Percentiles rank a stretch among this genome's conserved stretches.
Conservation (phyloP, 1,139 yeast species). For the Suhomyces bolitotheri region DNA sequence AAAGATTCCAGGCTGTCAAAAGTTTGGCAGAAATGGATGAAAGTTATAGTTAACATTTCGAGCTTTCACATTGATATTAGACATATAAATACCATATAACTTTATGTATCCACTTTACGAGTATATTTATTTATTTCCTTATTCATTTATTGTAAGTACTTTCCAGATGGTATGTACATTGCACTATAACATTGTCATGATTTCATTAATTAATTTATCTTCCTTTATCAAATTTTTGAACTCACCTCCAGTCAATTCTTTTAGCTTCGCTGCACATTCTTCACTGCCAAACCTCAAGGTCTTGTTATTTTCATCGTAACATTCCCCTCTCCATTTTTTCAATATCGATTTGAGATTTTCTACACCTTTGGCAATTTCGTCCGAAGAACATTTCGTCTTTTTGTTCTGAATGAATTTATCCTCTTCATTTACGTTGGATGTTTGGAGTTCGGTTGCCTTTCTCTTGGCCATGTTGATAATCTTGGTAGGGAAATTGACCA, state of each 20-base stretch:
- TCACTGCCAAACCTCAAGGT: slow-evolving; percentile 29
- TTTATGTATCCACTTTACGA: too few relatives aligned
- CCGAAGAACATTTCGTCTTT: slow-evolving; percentile 52
- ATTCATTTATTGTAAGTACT: neutral
- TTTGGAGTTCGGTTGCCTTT: slow-evolving; percentile 85
- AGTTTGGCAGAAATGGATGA: slow-evolving; percentile 19
- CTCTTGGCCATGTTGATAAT: slow-evolving; percentile 94
- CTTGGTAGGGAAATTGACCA: slow-evolving; percentile 86
- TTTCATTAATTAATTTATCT: slow-evolving; percentile 46
- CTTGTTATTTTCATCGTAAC: slow-evolving; percentile 40
- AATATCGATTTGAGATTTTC: slow-evolving; percentile 55
- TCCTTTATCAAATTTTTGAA: slow-evolving; percentile 23
- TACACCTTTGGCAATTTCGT: slow-evolving; percentile 59
- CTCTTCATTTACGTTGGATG: slow-evolving; percentile 46
- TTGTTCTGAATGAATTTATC: slow-evolving; percentile 44
- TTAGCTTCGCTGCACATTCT: slow-evolving; percentile 42
- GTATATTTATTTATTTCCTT: neutral
- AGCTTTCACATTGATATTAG: too few relatives aligned
- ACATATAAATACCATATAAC: too few relatives aligned
- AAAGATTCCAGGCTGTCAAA: slow-evolving; percentile 22
- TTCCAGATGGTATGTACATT: neutral
- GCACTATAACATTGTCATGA: slow-evolving; percentile 33
- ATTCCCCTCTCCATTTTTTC: slow-evolving; percentile 58
- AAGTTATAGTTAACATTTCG: neutral
- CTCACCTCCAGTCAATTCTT: slow-evolving; percentile 31